Evolutionary conservation across 768 basidiomycete species (phyloP), one percentile per base, ranked within the genome.

Genomic region (Strobilomyces confusus): DNA sequence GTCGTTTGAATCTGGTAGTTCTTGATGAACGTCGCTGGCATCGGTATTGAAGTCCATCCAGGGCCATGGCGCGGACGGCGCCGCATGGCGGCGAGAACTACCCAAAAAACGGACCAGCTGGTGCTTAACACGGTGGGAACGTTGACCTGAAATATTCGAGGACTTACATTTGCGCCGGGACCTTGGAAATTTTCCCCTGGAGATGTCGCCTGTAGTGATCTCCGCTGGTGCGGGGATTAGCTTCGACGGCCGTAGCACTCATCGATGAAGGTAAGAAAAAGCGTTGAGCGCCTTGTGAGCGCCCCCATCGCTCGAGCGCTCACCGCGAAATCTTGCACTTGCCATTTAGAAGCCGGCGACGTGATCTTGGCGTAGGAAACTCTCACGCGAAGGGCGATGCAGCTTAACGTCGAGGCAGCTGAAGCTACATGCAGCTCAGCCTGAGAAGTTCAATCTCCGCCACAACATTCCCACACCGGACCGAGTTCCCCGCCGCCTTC

Each of bases 61-160:
- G 4, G 75, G 75, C 75, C 74, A 75, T 20, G 74, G 75, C 1
- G 69, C 69, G 1, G 69, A 70, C 15, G 74, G 74, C 4, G 64
- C 61, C n/a, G 67, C 72, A 43, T 75, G 69, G 29, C 73, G 64
- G 38, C 67, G 29, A 9, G 29, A 64, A 49, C 64, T 65, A 40
- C 19, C 36, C 47, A 43, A 37, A 40, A 23, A 44, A 33, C 13
- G 46, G 12, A 41, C 23, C 20, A 6, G 6, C 32, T 3, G 26
- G 12, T 3, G 26, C 25, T 60, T 22, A 54, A 54, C 20, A 26
- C 23, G 25, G 25, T n/a, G 32, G 2, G 14, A 20, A 44, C 26
- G 5, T 7, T 12, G 15, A 34, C 19, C 13, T 19, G 20, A 25
- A 15, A 32, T n/a, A 11, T 4, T 41, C 22, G 2, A n/a, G 20